Percentiles rank a stretch among this genome's conserved stretches.
Evolutionary conservation across 176 grass and related monocot species (phyloP).

Genomic region (Musa troglodytarum): DNA sequence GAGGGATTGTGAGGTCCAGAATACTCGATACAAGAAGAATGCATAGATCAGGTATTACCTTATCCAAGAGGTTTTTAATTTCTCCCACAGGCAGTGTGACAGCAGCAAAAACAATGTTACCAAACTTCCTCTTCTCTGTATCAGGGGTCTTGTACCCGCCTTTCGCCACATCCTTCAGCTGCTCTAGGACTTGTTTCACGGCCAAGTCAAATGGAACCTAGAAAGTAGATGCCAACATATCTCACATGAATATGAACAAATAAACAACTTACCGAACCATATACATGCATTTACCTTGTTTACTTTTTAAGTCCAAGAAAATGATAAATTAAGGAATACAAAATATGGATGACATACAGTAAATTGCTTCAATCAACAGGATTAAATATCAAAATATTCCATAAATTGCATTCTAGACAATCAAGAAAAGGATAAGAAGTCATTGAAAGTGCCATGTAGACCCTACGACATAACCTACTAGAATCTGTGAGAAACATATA

Average conservation of each 20-base stretch:
- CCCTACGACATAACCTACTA: no score
- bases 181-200: conserved; percentile 72
- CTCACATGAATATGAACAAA: background rate
- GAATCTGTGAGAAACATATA: no score
- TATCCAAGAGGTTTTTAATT: conserved; percentile 43
- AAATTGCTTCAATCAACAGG: no score
- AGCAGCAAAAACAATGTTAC: conserved; percentile 80
- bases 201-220: conserved; percentile 91
- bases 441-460: no score
- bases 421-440: no score
- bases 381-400: no score
- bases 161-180: conserved; percentile 67
- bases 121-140: conserved; percentile 58
- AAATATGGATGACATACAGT: background rate
- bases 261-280: background rate
- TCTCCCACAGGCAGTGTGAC: conserved; percentile 49
- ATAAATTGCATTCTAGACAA: no score
- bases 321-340: background rate
- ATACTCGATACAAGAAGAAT: no score
- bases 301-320: background rate
- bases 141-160: conserved; percentile 65
- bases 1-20: background rate
- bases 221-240: conserved; percentile 1
- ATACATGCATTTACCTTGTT: background rate
- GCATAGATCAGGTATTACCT: conserved; percentile 30